Evolutionary conservation across 177 flowering plant species (phyloP), one percentile per base, ranked within the genome.

Genomic region (Vitis hybrid): DNA sequence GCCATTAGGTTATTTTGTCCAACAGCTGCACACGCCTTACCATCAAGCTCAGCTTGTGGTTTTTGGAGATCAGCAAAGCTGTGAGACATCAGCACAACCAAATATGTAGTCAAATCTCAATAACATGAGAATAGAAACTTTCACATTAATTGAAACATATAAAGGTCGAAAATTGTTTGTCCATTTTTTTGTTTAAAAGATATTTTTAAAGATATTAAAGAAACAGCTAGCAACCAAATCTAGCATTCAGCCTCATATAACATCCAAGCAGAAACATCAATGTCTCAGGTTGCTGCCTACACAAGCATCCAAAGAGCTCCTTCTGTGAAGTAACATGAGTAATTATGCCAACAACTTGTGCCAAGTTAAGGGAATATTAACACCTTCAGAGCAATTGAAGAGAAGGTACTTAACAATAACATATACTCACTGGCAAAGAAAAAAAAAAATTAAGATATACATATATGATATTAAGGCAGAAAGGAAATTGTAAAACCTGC

Each of bases 1-100:
- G 99, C 97, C 98, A 93, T 93, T 30, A 93, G 93, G 68, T 92
- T 88, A 78, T 81, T 93, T 70, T 93, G 99, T 17, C 99, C 99
- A 78, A 93, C 99, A 80, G 97, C 94, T 9, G 99, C 99, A 82
- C 98, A 95, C 4, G 98, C 98, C 79, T 93, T 93, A 61, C 98
- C 98, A 84, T 95, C 98, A 74, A 95, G 87, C 65, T 93, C 98
- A 75, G 64, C 75, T 81, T 96, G 99, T 55, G 99, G 99, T n/a
- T 90, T 92, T 69, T 96, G 98, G 65, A 96, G 98, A 73, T 96
- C 99, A 65, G 94, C 93, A 83, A 96, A 91, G 80, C 99, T 96
- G 84, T 74, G 79, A 68, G 61, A 65, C 32, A 66, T 14, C 15
- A 62, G 58, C 17, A 30, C 19, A 8, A 6, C 54, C 6, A 65